Percentiles rank a stretch among this genome's conserved stretches.
Evolutionary conservation across 192 early-diverging fungal species (phyloP).

Genomic region (Entomortierella chlamydospora): DNA sequence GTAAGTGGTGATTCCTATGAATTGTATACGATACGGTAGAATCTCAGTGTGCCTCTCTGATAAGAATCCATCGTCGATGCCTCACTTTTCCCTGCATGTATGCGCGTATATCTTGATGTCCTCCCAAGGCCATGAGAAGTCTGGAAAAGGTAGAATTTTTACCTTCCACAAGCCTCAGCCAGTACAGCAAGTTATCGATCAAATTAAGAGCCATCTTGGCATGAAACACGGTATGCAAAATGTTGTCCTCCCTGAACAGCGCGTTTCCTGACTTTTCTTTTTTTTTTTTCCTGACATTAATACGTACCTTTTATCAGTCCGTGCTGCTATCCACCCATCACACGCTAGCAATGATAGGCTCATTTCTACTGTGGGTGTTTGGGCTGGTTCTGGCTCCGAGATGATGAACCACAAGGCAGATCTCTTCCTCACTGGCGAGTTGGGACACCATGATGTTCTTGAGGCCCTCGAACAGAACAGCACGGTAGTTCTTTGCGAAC

Average conservation of each 20-base stretch:
- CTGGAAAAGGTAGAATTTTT: conserved; percentile 72
- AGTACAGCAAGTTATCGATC: conserved; percentile 64
- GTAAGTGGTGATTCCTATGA: conserved; percentile 22
- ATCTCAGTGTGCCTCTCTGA: too few relatives aligned
- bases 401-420: conserved; percentile 68
- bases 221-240: conserved; percentile 76
- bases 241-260: not conserved
- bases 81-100: too few relatives aligned
- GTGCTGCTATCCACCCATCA: conserved; percentile 74
- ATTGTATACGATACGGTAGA: too few relatives aligned
- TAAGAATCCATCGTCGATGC: too few relatives aligned
- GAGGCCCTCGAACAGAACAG: conserved; percentile 79
- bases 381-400: conserved; percentile 84
- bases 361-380: conserved; percentile 87
- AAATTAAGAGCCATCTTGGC: conserved; percentile 72
- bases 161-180: conserved; percentile 65
- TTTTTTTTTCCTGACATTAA: not conserved
- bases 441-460: conserved; percentile 95
- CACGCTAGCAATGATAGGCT: conserved; percentile 55
- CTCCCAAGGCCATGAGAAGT: conserved; percentile 61
- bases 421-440: conserved; percentile 93
- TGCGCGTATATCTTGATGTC: too few relatives aligned
- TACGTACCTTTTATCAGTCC: conserved; percentile 52
- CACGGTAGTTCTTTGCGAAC: conserved; percentile 91
- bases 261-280: not conserved